These are phyloP conservation scores for Phytophthora capsici DNA, from an alignment of 352 stramenopile species.

Conservation along the genomic window DNA sequence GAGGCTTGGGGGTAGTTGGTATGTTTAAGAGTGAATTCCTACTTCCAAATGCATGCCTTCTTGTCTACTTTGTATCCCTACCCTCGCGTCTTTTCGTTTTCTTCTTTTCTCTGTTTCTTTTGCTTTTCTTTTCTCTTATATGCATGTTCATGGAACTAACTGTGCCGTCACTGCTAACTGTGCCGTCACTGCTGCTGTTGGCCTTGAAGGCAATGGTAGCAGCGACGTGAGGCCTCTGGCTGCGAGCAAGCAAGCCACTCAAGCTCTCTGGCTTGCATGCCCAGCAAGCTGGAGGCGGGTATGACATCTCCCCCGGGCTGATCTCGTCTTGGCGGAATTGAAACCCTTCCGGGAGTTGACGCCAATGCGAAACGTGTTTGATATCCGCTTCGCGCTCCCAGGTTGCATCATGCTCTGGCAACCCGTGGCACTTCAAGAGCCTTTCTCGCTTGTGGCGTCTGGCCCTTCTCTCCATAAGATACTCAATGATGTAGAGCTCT, in stretches of 20 bases:
- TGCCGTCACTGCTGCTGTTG: not conserved
- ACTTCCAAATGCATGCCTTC: no score
- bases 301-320: slow-evolving; percentile 18
- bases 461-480: slow-evolving; percentile 4
- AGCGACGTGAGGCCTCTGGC: not conserved
- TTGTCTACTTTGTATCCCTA: no score
- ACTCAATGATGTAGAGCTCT: slow-evolving; percentile 11
- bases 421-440: slow-evolving; percentile 15
- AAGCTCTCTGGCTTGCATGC: slow-evolving; percentile 1
- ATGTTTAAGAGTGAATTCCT: no score
- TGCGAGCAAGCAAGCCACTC: not conserved
- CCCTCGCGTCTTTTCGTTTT: no score
- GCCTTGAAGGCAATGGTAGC: not conserved
- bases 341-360: slow-evolving; percentile 9
- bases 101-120: no score
- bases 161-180: not conserved
- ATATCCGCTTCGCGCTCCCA: slow-evolving; percentile 6
- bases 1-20: no score
- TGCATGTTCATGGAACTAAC: no score
- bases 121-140: no score
- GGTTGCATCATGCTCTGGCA: slow-evolving; percentile 9
- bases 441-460: not conserved
- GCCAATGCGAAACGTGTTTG: slow-evolving; percentile 20
- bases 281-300: slow-evolving; percentile 1
- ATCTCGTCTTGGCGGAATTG: slow-evolving; percentile 8